These are phyloP conservation scores for Pythium periplocum DNA, from an alignment of 352 stramenopile genomes.

Conservation along the genomic window DNA sequence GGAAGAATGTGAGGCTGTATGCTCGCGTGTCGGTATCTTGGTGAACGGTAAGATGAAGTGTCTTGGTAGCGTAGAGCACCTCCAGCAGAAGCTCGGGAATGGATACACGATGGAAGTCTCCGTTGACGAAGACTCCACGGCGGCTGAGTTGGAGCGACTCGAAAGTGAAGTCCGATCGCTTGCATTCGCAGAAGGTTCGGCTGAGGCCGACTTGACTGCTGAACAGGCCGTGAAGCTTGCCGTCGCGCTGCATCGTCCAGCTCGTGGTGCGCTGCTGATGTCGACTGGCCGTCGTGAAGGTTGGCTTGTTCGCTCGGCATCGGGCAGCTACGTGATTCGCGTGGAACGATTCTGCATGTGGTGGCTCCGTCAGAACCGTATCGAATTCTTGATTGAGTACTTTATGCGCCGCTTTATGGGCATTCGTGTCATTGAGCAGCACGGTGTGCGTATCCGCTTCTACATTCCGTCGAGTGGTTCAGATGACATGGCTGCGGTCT, in stretches of 20 bases:
- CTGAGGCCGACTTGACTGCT: background rate
- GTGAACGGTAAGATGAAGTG: constrained; percentile 26
- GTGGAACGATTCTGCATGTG: constrained; percentile 10
- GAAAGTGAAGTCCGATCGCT: background rate
- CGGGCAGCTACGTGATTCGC: background rate
- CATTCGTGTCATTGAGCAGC: constrained; percentile 33
- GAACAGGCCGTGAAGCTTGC: background rate
- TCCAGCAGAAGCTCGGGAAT: constrained; percentile 90
- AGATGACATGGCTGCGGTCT: constrained; percentile 6
- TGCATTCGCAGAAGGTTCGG: background rate
- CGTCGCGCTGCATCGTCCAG: background rate
- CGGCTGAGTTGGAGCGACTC: constrained; percentile 6
- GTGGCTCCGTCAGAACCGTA: constrained; percentile 11
- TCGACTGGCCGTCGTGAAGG: constrained; percentile 6
- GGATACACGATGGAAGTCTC: constrained; percentile 83
- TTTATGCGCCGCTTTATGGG: constrained; percentile 9
- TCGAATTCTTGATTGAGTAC: constrained; percentile 12
- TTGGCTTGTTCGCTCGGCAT: background rate
- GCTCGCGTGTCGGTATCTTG: constrained; percentile 31
- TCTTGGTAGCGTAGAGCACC: constrained; percentile 69
- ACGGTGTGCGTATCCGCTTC: constrained; percentile 49
- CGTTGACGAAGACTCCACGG: constrained; percentile 30
- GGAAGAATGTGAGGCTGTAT: constrained; percentile 34
- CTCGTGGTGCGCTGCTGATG: background rate
- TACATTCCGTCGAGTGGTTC: constrained; percentile 8